Evolutionary conservation across 1,284 basidiomycete species (phyloP).

Genomic region (Neonothopanus nambi): DNA sequence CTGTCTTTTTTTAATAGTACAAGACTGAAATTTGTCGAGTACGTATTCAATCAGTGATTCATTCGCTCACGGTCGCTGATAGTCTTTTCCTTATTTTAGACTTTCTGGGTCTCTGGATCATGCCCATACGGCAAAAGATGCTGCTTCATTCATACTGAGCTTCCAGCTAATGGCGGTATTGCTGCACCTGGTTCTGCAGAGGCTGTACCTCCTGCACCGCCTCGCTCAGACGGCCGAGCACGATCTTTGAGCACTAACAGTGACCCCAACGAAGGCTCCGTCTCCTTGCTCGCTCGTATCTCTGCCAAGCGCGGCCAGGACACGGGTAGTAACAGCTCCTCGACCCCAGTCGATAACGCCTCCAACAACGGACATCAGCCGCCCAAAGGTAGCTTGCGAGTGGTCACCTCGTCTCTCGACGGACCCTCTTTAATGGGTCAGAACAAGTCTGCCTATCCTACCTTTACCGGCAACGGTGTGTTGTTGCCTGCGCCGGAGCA

Average conservation of each 20-base stretch:
- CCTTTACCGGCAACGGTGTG: slow-evolving; percentile 72
- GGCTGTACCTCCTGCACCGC: slow-evolving; percentile 47
- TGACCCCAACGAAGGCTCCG: slow-evolving; percentile 69
- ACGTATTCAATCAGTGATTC: slow-evolving; percentile 30
- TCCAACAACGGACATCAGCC: slow-evolving; percentile 53
- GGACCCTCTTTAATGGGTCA: slow-evolving; percentile 57
- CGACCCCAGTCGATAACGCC: slow-evolving; percentile 48
- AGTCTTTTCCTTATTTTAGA: slow-evolving; percentile 40
- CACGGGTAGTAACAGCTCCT: slow-evolving; percentile 29
- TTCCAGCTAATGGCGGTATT: slow-evolving; percentile 44
- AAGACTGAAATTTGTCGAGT: slow-evolving; percentile 92
- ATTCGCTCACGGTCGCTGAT: slow-evolving; percentile 14
- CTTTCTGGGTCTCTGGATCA: slow-evolving; percentile 89
- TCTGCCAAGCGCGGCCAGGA: slow-evolving; percentile 64
- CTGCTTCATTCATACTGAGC: slow-evolving; percentile 88
- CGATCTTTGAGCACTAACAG: slow-evolving; percentile 74
- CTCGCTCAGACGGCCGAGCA: slow-evolving; percentile 55
- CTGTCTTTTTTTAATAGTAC: slow-evolving; percentile 52
- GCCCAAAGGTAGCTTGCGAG: slow-evolving; percentile 62
- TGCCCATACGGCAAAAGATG: slow-evolving; percentile 89
- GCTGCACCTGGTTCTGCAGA: slow-evolving; percentile 44
- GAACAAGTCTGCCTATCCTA: slow-evolving; percentile 82
- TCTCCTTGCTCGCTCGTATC: slow-evolving; percentile 74
- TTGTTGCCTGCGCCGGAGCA: slow-evolving; percentile 65
- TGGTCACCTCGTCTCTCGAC: slow-evolving; percentile 70